Base-by-base conservation (phyloP, 345 rosid genomes). In the Eucalyptus shirleyi region DNA sequence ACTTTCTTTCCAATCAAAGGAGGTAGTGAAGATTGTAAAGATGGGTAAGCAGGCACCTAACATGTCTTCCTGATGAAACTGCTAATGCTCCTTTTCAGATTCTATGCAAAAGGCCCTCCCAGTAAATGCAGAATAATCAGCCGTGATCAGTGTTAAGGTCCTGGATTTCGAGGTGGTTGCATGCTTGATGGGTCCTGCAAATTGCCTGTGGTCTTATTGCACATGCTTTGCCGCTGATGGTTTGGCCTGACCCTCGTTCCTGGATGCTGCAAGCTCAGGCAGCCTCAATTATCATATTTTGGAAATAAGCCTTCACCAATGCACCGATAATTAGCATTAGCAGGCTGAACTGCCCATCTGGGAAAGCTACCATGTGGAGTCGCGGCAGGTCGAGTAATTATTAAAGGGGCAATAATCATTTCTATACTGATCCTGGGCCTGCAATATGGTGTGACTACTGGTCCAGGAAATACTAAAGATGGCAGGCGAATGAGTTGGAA, bases 251-350 rank as follows among this genome's bases (percentile, higher is more conserved):
- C 42, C 55, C 91, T 69, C 24, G 28, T 60, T 87, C 89, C 92
- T 87, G 93, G 88, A 86, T 19, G 85, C 59, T 86, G 86, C 28
- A 51, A 16, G 65, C 87, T 88, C 16, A 90, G 85, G 86, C 89
- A 82, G 86, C 83, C 88, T 19, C n/a, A 45, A 85, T 91, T 56
- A 89, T 81, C 93, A 55, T 93, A 89, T 67, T 90, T 56, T 56
- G 62, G 14, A 56, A 24, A 56, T 9, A 30, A 90, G 40, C 83
- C 94, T 86, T 24, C 85, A 91, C 16, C 89, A 87, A 30, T 62
- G 77, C 77, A 62, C 77, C 28, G 88, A 45, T 15, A 34, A 34
- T 69, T 69, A 34, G 13, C 14, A 17, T 18, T 34, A 9, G 14
- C 44, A 34, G 82, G 82, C 82, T 18, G 82, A 34, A 19, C 14